Base-by-base conservation (phyloP, 2,329 filamentous ascomycete genomes). In the Colletotrichum ledebouriae region DNA sequence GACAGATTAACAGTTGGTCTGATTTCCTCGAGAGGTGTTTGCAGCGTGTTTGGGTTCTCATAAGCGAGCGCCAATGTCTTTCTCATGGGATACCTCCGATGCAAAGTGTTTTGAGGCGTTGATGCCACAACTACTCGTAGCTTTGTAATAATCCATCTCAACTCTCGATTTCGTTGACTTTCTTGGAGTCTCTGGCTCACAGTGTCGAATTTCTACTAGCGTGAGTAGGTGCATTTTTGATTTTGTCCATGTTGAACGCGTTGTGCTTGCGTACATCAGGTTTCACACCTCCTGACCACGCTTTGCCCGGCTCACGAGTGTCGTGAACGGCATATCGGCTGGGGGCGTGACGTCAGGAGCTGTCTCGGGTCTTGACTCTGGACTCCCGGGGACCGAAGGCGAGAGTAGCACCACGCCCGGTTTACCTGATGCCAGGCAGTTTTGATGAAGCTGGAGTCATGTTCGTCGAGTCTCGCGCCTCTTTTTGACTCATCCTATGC, bases 51-150 rank as follows among this genome's bases (percentile, higher is more conserved):
- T 34, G 29, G 47, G 17, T 33, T 59, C 60, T 37, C 60, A 13
- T 42, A 33, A 53, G 41, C 29, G 11, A 44, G 53, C 39, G 7
- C 37, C 50, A 46, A 13, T 25, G 55, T 59, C 10, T 58, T 67
- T 67, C 46, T 50, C 37, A 11, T 49, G 41, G 64, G 53, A 67
- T 67, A 67, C 65, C 65, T 60, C 58, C 47, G 53, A 59, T 47
- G 60, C 33, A 39, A 52, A 64, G 65, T 53, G 59, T 58, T 58
- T 39, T 44, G 13, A 63, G 29, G 52, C 52, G 42, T 61, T 42
- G 15, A 22, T 49, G 57, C 39, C 49, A 58, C 10, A 22, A 7
- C n/a, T 47, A 29, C 29, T 29, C 9, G 29, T 29, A 59, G 47
- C 33, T 22, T n/a, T 42, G 17, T 42, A 59, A 59, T 63, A 53